Base-by-base conservation (phyloP, 352 stramenopile species). In the Pseudoperonospora humuli region DNA sequence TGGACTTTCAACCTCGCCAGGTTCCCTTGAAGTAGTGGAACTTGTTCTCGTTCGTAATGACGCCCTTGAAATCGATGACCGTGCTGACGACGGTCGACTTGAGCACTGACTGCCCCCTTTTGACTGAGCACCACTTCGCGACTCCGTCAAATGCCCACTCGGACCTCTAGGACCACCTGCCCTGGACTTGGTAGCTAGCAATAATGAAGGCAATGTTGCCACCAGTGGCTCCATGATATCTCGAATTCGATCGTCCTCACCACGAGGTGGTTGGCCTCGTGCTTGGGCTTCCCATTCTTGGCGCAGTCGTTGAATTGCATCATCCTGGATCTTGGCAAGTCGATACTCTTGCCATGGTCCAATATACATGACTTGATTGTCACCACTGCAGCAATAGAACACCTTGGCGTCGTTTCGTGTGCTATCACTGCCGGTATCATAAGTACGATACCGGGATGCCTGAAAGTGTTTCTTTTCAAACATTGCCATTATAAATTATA, bases 281-380 rank as follows among this genome's bases (percentile, higher is more conserved):
- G 87, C 51, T 33, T 87, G 64, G 38, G 64, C 58, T 27, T 87
- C 73, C 63, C 60, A 86, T 39, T 89, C 73, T 25, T 74, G 52
- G 2, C 64, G 70, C 15, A 90, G 64, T 26, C 68, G 61, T 58
- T 88, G 67, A 27, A 88, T 72, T 21, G 73, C 71, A 53, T 86
- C 67, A 25, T 87, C 72, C 58, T 92, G 76, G 58, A 92, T 76
- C 64, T 89, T 86, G 15, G 80, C 76, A 36, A 89, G 70, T 3
- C 78, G 74, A 54, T 88, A 92, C 58, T 92, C 76, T 49, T 92
- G 80, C 75, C 76, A 92, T 40, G 76, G 79, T 13, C 79, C 76
- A 49, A 92, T 87, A 55, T 87, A 89, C 75, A 89, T 92, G 57
- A n/a, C n/a, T n/a, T n/a, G n/a, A n/a, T n/a, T n/a, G n/a, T n/a